Evolutionary conservation across 108 stramenopile genomes (phyloP).

Genomic region (Cyclostephanos tholiformis): DNA sequence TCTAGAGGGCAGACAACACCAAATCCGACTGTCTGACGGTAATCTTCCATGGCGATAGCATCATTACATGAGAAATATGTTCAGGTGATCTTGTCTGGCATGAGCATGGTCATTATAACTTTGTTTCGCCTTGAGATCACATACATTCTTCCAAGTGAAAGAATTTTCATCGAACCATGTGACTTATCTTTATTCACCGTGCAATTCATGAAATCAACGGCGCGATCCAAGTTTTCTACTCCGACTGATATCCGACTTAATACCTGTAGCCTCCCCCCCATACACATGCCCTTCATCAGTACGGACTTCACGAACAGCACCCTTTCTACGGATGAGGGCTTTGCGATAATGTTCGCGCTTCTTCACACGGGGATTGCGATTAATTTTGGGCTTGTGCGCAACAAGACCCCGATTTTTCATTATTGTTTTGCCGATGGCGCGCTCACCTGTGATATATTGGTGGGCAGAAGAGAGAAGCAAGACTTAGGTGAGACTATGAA

Average conservation of each 20-base stretch:
- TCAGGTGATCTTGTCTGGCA: too few species aligned
- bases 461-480: slow-evolving; percentile 1
- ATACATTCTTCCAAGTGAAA: too few species aligned
- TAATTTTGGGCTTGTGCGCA: slow-evolving; percentile 95
- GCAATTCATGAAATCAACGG: not conserved
- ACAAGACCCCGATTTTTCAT: slow-evolving; percentile 96
- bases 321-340: slow-evolving; percentile 92
- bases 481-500: not conserved
- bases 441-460: slow-evolving; percentile 57
- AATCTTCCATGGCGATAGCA: too few species aligned
- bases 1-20: too few species aligned
- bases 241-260: slow-evolving; percentile 82
- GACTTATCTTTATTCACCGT: not conserved
- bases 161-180: too few species aligned
- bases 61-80: too few species aligned
- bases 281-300: slow-evolving; percentile 85
- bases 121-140: too few species aligned
- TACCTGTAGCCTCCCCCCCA: slow-evolving; percentile 90
- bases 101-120: too few species aligned
- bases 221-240: slow-evolving; percentile 75
- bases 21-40: too few species aligned
- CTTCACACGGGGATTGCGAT: slow-evolving; percentile 97
- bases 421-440: slow-evolving; percentile 81
- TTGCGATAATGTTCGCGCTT: slow-evolving; percentile 95
- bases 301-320: slow-evolving; percentile 91